phyloP scores from a whole-genome alignment of 768 basidiomycete genomes.

The Neoboletus magnificus region DNA sequence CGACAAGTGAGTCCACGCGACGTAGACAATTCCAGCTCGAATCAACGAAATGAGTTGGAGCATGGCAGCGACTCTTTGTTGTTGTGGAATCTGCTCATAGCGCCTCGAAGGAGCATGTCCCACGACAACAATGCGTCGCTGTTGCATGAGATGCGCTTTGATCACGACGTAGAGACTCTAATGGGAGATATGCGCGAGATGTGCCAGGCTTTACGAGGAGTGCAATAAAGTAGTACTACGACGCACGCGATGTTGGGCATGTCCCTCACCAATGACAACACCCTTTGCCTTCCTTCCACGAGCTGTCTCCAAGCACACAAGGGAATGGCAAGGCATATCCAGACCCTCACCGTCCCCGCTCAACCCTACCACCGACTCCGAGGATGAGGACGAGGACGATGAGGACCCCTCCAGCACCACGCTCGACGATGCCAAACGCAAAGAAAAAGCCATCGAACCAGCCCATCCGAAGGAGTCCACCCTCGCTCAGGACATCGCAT shows the following conservation, averaged over 20 bases:
- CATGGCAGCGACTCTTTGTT: neutral
- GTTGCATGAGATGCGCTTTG: neutral
- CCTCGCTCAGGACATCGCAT: constrained; percentile 44
- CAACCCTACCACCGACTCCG: constrained; percentile 1
- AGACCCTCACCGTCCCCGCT: constrained; percentile 2
- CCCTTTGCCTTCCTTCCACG: constrained; percentile 48
- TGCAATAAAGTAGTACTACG: neutral
- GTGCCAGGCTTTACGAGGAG: neutral
- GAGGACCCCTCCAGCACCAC: neutral
- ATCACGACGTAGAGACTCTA: neutral
- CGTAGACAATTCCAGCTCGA: neutral
- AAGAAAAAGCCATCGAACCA: constrained; percentile 17
- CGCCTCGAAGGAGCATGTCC: neutral
- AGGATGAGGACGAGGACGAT: constrained; percentile 2
- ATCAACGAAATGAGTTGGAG: neutral
- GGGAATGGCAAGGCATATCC: constrained; percentile 21
- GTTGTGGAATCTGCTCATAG: neutral
- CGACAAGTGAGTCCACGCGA: neutral
- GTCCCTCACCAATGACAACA: constrained; percentile 14
- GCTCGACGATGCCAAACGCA: constrained; percentile 26
- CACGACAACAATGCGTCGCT: neutral
- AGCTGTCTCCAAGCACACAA: constrained; percentile 38
- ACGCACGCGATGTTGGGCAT: neutral
- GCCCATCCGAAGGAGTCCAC: constrained; percentile 16
- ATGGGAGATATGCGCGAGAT: neutral